Percentiles rank a stretch among this genome's conserved stretches.
These are phyloP conservation scores for Daldinia grandis DNA, from an alignment of 495 filamentous ascomycete genomes.

Conservation along the genomic window DNA sequence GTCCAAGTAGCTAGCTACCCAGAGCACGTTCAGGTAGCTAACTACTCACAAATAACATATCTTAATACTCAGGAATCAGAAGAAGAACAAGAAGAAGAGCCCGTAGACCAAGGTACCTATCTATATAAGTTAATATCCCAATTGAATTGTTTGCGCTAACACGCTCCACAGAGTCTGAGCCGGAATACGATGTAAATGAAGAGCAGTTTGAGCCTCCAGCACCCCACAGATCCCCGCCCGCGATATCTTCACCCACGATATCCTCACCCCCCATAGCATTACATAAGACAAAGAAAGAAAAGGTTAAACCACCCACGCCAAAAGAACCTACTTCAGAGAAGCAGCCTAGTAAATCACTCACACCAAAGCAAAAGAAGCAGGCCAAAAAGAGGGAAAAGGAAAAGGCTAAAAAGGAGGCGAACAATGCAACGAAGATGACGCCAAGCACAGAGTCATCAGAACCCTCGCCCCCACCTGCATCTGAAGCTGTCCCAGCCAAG, in stretches of 20 bases:
- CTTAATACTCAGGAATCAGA: conserved; percentile 47
- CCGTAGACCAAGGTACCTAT: conserved; percentile 45
- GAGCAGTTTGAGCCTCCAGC: conserved; percentile 10
- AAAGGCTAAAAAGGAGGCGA: conserved; percentile 34
- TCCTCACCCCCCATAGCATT: conserved; percentile 12
- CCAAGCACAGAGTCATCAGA: conserved; percentile 41
- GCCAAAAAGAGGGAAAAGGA: conserved; percentile 27
- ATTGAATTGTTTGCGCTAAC: conserved; percentile 25
- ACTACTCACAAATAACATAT: conserved; percentile 52
- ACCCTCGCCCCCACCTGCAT: conserved; percentile 19
- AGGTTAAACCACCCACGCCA: conserved; percentile 12
- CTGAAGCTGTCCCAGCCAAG: conserved; percentile 27
- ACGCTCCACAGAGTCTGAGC: conserved; percentile 9
- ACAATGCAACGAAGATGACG: conserved; percentile 37
- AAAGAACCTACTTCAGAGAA: conserved; percentile 17
- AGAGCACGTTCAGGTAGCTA: conserved; percentile 50
- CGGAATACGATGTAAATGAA: conserved; percentile 22
- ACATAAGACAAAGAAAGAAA: conserved; percentile 38
- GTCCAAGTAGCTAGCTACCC: conserved; percentile 54
- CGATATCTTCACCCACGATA: conserved; percentile 5
- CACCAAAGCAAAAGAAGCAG: conserved; percentile 28
- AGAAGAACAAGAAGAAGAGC: conserved; percentile 49
- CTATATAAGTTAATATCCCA: conserved; percentile 19
- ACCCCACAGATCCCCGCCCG: not conserved
- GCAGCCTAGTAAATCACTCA: not conserved